These are phyloP conservation scores for Lignosus rhinocerotis DNA, from an alignment of 1,284 basidiomycete genomes.

Conservation along the genomic window DNA sequence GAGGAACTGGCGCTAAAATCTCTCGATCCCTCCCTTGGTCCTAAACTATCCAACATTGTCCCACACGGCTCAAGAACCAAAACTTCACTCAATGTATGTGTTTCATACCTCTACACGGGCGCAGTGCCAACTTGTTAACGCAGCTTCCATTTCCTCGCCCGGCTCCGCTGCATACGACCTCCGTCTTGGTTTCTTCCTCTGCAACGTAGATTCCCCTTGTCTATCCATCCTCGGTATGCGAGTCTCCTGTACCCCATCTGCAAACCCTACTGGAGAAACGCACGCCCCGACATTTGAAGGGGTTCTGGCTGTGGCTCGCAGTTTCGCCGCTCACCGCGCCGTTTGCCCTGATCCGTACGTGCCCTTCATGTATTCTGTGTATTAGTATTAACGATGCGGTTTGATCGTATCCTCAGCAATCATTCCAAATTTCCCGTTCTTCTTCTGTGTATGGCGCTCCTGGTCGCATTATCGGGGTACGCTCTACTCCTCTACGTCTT, in stretches of 20 bases:
- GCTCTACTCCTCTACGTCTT: slow-evolving; percentile 10
- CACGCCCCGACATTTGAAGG: slow-evolving; percentile 62
- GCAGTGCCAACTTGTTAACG: slow-evolving; percentile 24
- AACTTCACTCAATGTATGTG: slow-evolving; percentile 23
- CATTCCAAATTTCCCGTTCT: slow-evolving; percentile 81
- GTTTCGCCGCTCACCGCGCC: slow-evolving; percentile 71
- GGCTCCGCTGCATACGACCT: not conserved
- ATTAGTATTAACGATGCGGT: not conserved
- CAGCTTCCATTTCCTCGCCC: slow-evolving; percentile 1
- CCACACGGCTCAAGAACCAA: slow-evolving; percentile 17
- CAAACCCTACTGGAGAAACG: slow-evolving; percentile 51
- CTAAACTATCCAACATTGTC: slow-evolving; percentile 35
- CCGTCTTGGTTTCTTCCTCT: too few relatives aligned
- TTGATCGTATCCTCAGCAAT: slow-evolving; percentile 47
- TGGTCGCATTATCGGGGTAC: slow-evolving; percentile 81
- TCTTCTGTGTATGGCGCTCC: slow-evolving; percentile 81
- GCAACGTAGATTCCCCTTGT: slow-evolving; percentile 60
- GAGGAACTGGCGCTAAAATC: slow-evolving; percentile 73
- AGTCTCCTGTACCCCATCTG: slow-evolving; percentile 55
- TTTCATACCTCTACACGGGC: not conserved
- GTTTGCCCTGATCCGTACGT: slow-evolving; percentile 72
- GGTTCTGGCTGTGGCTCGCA: slow-evolving; percentile 64
- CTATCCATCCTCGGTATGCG: slow-evolving; percentile 59
- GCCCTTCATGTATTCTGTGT: not conserved
- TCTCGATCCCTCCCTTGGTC: slow-evolving; percentile 67